Conservation (phyloP, 352 stramenopile species). For the Pythium diclinum region DNA sequence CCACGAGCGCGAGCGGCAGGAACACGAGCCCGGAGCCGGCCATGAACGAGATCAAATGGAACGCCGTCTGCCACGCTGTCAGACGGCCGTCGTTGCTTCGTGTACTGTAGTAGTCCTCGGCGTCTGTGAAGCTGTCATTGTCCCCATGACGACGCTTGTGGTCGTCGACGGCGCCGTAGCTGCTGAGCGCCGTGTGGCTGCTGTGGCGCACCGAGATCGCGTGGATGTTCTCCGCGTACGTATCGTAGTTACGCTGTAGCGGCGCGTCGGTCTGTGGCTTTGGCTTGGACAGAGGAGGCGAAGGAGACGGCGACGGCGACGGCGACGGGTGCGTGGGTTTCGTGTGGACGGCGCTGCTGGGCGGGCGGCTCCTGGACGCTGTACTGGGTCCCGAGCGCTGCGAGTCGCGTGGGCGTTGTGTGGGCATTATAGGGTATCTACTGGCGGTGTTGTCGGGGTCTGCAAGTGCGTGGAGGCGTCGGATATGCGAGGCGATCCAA, state of each 20-base stretch:
- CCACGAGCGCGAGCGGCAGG: constrained; percentile 66
- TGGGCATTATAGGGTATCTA: constrained; percentile 1
- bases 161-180: constrained; percentile 25
- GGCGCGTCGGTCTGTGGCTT: constrained; percentile 5
- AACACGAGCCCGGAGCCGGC: constrained; percentile 71
- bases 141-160: background rate
- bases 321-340: background rate
- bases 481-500: background rate
- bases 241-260: constrained; percentile 26
- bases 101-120: constrained; percentile 3
- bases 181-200: constrained; percentile 36
- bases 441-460: background rate
- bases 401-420: constrained; percentile 9
- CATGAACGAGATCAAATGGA: constrained; percentile 74
- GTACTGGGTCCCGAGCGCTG: constrained; percentile 7
- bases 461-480: background rate
- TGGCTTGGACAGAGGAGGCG: background rate
- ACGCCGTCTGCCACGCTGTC: constrained; percentile 61
- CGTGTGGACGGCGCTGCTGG: background rate
- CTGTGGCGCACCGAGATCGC: constrained; percentile 29
- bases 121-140: background rate
- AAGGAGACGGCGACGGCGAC: background rate
- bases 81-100: constrained; percentile 28
- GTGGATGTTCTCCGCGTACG: constrained; percentile 31
- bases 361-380: constrained; percentile 3